Conservation (phyloP, 768 basidiomycete species). For the Termitomyces eurrhizus region DNA sequence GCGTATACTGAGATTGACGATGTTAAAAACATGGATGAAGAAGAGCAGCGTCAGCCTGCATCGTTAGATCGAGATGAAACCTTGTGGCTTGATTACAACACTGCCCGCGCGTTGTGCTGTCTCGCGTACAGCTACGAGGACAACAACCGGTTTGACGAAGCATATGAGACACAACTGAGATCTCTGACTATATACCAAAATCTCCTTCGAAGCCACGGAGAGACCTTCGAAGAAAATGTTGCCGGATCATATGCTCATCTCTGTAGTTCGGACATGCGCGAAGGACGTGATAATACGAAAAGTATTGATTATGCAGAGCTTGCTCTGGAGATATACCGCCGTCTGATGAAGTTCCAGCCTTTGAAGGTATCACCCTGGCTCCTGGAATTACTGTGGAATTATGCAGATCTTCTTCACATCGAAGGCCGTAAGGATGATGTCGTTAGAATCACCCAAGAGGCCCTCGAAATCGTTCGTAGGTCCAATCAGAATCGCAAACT, state of each 20-base stretch:
- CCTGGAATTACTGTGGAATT: slow-evolving; percentile 10
- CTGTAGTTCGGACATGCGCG: not conserved
- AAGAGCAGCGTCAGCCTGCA: not conserved
- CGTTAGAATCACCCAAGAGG: slow-evolving; percentile 3
- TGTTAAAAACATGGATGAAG: not conserved
- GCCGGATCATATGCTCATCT: slow-evolving; percentile 12
- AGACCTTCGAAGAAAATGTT: slow-evolving; percentile 4
- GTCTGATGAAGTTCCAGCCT: not conserved
- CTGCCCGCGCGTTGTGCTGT: slow-evolving; percentile 7
- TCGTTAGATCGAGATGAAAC: slow-evolving; percentile 7
- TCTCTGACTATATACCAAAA: not conserved
- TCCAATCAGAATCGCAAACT: slow-evolving; percentile 7
- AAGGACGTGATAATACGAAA: not conserved
- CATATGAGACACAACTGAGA: slow-evolving; percentile 5
- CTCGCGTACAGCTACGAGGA: slow-evolving; percentile 11
- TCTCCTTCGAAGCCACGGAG: not conserved
- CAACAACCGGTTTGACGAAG: slow-evolving; percentile 4
- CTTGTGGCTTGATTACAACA: slow-evolving; percentile 12
- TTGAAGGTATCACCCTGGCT: slow-evolving; percentile 2
- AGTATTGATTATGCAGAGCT: slow-evolving; percentile 2
- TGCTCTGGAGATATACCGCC: slow-evolving; percentile 10
- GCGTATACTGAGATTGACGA: not conserved
- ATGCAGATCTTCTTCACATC: slow-evolving; percentile 6
- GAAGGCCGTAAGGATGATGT: slow-evolving; percentile 7
- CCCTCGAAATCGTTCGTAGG: slow-evolving; percentile 7